Evolutionary conservation across 257 asterid genomes (phyloP), one percentile per base, ranked within the genome.

Genomic region (Nicotiana attenuata): DNA sequence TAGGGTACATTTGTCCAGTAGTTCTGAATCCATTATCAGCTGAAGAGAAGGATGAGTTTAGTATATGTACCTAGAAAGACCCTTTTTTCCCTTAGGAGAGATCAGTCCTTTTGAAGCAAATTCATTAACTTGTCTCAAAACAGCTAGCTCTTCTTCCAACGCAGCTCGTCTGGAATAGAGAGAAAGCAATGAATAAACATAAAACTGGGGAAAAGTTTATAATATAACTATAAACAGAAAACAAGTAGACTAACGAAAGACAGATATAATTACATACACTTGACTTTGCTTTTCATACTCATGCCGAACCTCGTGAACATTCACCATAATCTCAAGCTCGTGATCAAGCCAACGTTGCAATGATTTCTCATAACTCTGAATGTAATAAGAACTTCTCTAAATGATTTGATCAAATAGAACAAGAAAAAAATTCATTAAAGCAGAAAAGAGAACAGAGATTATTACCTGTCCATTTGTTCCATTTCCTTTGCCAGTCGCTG

Each of bases 281-380:
- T 94, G 97, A 82, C 97, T 92, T 87, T 96, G 99, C 93, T 92
- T 96, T 97, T 96, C 99, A 65, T 94, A 96, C 85, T 96, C 99
- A 24, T 86, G 92, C 55, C 99, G 99, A 84, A 96, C 99, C 94
- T 96, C 99, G 81, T 96, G 99, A 86, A 96, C 92, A 88, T 96
- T 92, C 87, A 96, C 98, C 98, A 92, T 89, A 81, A 96, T 97
- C 85, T 96, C 99, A 35, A 96, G 96, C 89, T 96, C 99, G 24
- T 96, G 98, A 86, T 93, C 98, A 84, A 96, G 92, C 98, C 98
- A 96, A 53, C 97, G 93, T 66, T 92, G 98, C 91, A 92, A 84
- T 61, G 97, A 84, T 88, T 94, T 94, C 80, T 96, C 99, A 28
- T 94, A 91, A 89, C 87, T 90, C 98, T 94, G 94, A 63, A 82